These are phyloP conservation scores for Grosmannia huntii DNA, from an alignment of 2,329 filamentous ascomycete genomes.

Conservation along the genomic window DNA sequence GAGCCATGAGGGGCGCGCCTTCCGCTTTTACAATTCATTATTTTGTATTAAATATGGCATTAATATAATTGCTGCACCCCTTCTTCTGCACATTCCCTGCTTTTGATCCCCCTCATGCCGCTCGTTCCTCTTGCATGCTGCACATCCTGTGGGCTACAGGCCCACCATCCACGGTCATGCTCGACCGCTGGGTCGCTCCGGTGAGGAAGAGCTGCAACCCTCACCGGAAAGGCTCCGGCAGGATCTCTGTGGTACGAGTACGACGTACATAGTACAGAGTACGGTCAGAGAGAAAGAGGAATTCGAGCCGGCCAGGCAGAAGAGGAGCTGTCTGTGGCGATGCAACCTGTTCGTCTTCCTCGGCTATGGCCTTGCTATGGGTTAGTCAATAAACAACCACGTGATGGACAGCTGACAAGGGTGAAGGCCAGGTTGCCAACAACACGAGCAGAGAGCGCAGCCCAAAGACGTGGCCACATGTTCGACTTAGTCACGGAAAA, in stretches of 20 bases:
- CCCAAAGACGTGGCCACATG: too few relatives aligned
- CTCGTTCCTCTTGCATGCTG: not conserved
- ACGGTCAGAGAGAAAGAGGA: not conserved
- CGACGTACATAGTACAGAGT: too few relatives aligned
- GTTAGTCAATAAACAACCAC: not conserved
- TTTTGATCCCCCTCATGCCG: not conserved
- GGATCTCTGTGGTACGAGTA: not conserved
- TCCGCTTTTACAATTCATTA: not conserved
- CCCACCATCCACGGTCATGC: not conserved
- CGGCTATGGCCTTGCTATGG: not conserved
- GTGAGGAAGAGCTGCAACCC: not conserved
- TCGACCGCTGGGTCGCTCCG: not conserved
- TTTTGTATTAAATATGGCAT: not conserved
- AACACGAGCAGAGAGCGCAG: too few relatives aligned
- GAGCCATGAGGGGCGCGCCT: not conserved
- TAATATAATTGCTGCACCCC: not conserved
- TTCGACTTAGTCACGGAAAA: too few relatives aligned
- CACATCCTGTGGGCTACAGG: not conserved
- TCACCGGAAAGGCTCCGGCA: not conserved
- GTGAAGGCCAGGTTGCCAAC: not conserved
- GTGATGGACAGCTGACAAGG: not conserved
- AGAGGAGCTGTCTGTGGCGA: not conserved
- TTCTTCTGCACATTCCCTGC: not conserved
- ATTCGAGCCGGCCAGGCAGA: not conserved
- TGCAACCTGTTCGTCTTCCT: not conserved